These are phyloP conservation scores for Cladophialophora bantiana DNA, from an alignment of 2,329 filamentous ascomycete genomes.

Conservation along the genomic window DNA sequence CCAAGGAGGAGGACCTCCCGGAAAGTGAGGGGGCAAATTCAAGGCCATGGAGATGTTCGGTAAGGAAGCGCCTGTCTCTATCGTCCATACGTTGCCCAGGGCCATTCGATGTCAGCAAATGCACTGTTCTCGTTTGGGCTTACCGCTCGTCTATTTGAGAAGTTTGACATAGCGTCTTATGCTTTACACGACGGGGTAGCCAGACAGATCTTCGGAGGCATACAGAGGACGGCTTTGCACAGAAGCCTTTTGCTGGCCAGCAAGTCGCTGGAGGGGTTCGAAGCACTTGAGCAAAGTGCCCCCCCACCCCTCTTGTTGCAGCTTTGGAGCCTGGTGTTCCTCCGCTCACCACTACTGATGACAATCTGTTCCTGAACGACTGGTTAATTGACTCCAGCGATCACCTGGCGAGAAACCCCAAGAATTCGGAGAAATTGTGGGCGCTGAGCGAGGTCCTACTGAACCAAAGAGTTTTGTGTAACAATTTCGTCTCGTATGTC, in stretches of 20 bases:
- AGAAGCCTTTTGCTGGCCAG: slow-evolving; percentile 4
- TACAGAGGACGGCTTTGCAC: slow-evolving; percentile 20
- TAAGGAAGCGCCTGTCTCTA: slow-evolving; percentile 40
- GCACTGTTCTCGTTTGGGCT: slow-evolving; percentile 53
- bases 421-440: slow-evolving; percentile 50
- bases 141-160: slow-evolving; percentile 38
- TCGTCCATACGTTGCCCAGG: slow-evolving; percentile 50
- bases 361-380: slow-evolving; percentile 45
- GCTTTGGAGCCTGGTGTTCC: slow-evolving; percentile 52
- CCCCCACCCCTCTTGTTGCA: slow-evolving; percentile 51
- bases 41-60: slow-evolving; percentile 10
- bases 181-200: slow-evolving; percentile 49
- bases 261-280: slow-evolving; percentile 31
- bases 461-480: slow-evolving; percentile 44
- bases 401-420: slow-evolving; percentile 47
- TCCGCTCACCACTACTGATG: slow-evolving; percentile 21
- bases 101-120: slow-evolving; percentile 56
- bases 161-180: slow-evolving; percentile 47
- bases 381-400: slow-evolving; percentile 45
- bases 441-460: slow-evolving; percentile 49
- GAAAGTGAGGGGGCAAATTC: slow-evolving; percentile 31
- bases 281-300: slow-evolving; percentile 51
- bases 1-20: slow-evolving; percentile 37
- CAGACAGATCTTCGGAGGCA: slow-evolving; percentile 20
- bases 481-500: slow-evolving; percentile 7